These are phyloP conservation scores for Marchantia paleacea DNA, from an alignment of 225 moss, liverwort and hornwort genomes.

Conservation along the genomic window DNA sequence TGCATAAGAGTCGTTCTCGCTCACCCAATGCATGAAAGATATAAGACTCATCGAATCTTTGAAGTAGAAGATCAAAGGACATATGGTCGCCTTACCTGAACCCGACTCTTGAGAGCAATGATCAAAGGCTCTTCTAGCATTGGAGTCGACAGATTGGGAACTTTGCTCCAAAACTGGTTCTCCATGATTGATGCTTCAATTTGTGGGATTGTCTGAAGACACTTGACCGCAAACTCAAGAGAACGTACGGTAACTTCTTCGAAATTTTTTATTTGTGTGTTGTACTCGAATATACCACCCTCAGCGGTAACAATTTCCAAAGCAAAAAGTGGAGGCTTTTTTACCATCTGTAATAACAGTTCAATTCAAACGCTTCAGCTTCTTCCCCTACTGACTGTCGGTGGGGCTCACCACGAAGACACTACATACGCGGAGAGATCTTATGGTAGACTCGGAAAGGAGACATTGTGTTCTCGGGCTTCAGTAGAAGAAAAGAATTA, in stretches of 20 bases:
- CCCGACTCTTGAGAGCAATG: conserved; percentile 42
- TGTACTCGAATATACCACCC: conserved; percentile 64
- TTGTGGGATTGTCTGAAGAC: conserved; percentile 71
- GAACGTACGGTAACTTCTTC: conserved; percentile 67
- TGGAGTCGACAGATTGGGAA: conserved; percentile 58
- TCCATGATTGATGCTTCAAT: conserved; percentile 75
- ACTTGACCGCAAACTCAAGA: conserved; percentile 65
- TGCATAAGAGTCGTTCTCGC: not conserved
- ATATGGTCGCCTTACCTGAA: conserved; percentile 46
- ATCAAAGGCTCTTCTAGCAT: conserved; percentile 56
- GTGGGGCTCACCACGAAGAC: not conserved
- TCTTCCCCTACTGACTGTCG: too few relatives aligned
- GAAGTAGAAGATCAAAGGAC: not conserved
- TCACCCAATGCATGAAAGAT: not conserved
- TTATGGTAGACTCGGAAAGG: not conserved
- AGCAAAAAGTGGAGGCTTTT: conserved; percentile 72
- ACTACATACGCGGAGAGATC: not conserved
- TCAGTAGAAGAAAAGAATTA: not conserved
- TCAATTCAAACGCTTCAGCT: not conserved
- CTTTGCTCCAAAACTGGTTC: conserved; percentile 74
- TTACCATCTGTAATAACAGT: conserved; percentile 55
- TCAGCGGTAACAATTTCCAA: conserved; percentile 63
- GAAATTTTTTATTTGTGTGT: conserved; percentile 60
- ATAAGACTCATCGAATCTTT: not conserved
- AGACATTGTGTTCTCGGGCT: not conserved